Percentiles rank a stretch among this genome's conserved stretches.
phyloP scores from a whole-genome alignment of 1,139 yeast genomes.

The Eremothecium coryli region DNA sequence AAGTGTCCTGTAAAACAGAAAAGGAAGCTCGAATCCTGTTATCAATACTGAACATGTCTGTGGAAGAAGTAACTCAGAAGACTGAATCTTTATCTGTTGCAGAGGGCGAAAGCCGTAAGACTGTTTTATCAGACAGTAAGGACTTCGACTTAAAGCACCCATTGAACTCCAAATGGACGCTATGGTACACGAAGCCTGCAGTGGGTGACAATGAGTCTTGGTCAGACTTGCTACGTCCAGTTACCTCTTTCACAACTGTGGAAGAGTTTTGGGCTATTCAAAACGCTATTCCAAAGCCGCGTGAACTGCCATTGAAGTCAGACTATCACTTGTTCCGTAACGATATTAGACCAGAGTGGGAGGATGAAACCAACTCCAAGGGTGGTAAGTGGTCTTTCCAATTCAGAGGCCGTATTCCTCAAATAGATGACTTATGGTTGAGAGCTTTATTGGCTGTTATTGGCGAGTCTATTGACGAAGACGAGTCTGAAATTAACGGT shows the following conservation, averaged over 20 bases:
- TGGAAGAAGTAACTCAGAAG: conserved; percentile 31
- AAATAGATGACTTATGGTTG: conserved; percentile 88
- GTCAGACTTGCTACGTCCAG: conserved; percentile 90
- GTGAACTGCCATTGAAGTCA: conserved; percentile 82
- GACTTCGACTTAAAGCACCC: conserved; percentile 57
- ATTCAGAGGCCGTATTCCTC: conserved; percentile 50
- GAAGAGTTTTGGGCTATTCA: conserved; percentile 99
- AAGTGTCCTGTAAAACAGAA: too few species aligned
- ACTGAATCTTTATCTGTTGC: conserved; percentile 25
- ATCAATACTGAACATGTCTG: conserved; percentile 24
- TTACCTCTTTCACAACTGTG: conserved; percentile 81
- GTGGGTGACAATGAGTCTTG: conserved; percentile 74
- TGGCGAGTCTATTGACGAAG: conserved; percentile 88
- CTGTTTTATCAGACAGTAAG: conserved; percentile 25
- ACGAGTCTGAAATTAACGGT: conserved; percentile 79
- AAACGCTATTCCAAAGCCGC: conserved; percentile 88
- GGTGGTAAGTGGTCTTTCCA: conserved; percentile 95
- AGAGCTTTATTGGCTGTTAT: conserved; percentile 82
- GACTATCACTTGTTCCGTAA: conserved; percentile 94
- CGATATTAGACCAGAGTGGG: conserved; percentile 98
- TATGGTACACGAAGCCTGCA: conserved; percentile 96
- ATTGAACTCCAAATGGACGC: conserved; percentile 85
- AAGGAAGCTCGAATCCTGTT: neutral
- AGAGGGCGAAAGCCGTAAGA: conserved; percentile 20
- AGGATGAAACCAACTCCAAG: conserved; percentile 72